Evolutionary conservation across 2,329 filamentous ascomycete genomes (phyloP).

Genomic region (Thermothelomyces thermophilus): DNA sequence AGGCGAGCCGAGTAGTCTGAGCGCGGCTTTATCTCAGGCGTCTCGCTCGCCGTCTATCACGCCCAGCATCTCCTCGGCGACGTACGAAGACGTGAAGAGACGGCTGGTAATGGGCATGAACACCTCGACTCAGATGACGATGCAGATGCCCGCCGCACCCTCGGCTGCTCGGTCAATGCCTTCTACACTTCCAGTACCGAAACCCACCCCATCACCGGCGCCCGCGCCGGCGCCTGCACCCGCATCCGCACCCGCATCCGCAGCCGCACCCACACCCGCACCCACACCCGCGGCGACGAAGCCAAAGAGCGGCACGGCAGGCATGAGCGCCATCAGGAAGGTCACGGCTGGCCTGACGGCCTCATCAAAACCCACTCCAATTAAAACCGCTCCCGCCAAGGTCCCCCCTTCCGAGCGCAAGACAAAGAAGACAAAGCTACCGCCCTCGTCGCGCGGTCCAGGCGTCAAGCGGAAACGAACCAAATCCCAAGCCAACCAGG

Average conservation of each 20-base stretch:
- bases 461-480: slow-evolving; percentile 32
- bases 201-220: too few species aligned
- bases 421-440: slow-evolving; percentile 22
- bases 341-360: slow-evolving; percentile 24
- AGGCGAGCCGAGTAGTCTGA: slow-evolving; percentile 31
- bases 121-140: slow-evolving; percentile 31
- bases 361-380: slow-evolving; percentile 12
- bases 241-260: too few species aligned
- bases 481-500: slow-evolving; percentile 17
- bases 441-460: slow-evolving; percentile 18
- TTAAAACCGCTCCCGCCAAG: slow-evolving; percentile 11
- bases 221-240: too few species aligned
- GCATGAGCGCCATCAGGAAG: slow-evolving; percentile 26
- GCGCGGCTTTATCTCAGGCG: slow-evolving; percentile 31
- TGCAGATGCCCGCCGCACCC: slow-evolving; percentile 31
- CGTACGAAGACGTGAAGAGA: slow-evolving; percentile 35
- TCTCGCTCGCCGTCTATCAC: slow-evolving; percentile 26
- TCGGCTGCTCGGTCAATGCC: slow-evolving; percentile 15
- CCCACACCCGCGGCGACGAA: not conserved
- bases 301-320: slow-evolving; percentile 2
- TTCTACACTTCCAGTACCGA: not conserved
- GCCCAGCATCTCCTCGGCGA: slow-evolving; percentile 29
- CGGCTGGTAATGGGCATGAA: slow-evolving; percentile 37
- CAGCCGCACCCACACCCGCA: not conserved
- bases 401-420: slow-evolving; percentile 17